Evolutionary conservation across 2,329 filamentous ascomycete genomes (phyloP).

Genomic region (Diaporthe amygdali): DNA sequence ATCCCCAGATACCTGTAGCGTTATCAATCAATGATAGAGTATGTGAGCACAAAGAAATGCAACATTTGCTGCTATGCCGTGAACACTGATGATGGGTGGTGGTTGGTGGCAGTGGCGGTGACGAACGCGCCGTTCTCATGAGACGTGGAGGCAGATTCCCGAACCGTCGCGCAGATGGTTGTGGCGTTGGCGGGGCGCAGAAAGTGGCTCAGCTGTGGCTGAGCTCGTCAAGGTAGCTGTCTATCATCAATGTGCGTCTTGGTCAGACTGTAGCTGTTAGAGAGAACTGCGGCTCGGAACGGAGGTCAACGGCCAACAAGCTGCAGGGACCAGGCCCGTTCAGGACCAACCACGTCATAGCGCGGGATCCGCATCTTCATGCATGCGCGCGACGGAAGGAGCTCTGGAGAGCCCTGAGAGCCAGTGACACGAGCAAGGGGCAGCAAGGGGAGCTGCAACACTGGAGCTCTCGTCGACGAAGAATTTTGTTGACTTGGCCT

Average conservation of each 20-base stretch:
- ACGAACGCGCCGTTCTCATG: no score
- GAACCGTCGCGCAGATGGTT: neutral
- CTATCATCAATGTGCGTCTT: fast-evolving
- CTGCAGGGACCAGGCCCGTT: slow-evolving; percentile 18
- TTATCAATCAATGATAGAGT: no score
- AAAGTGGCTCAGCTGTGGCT: slow-evolving; percentile 6
- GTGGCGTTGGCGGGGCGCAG: neutral
- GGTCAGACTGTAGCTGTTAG: neutral
- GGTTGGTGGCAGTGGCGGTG: no score
- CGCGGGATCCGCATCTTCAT: slow-evolving; percentile 15
- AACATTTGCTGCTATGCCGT: no score
- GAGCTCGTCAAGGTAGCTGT: neutral
- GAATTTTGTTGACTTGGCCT: slow-evolving; percentile 8
- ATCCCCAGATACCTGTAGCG: no score
- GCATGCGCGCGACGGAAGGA: slow-evolving; percentile 8
- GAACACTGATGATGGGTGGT: no score
- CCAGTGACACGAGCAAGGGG: slow-evolving; percentile 1
- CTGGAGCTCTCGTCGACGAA: slow-evolving; percentile 1
- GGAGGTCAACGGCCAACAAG: neutral
- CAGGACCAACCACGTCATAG: slow-evolving; percentile 20
- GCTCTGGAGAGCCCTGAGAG: neutral
- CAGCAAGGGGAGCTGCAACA: slow-evolving; percentile 4
- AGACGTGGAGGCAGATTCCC: neutral
- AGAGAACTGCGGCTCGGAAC: neutral
- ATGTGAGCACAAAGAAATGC: no score